Conservation (phyloP, 2,329 filamentous ascomycete genomes). For the Xylariaceae sp. region DNA sequence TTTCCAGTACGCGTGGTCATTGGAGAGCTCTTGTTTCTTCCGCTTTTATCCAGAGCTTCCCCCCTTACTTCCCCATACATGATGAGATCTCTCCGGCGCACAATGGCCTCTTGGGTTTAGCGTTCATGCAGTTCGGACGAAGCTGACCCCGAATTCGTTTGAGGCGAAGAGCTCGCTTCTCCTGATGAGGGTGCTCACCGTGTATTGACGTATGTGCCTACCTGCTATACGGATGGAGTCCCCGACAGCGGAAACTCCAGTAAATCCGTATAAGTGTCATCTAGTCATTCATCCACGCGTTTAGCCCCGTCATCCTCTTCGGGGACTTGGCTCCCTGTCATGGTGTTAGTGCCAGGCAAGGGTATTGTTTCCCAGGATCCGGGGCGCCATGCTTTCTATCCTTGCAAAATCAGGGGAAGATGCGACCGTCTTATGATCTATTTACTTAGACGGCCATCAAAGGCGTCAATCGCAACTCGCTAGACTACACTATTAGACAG, state of each 20-base stretch:
- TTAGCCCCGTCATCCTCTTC: no score
- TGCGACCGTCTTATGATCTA: constrained; percentile 3
- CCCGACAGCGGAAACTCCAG: no score
- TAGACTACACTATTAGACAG: background rate
- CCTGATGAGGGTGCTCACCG: no score
- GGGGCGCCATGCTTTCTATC: background rate
- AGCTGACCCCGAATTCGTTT: constrained; percentile 17
- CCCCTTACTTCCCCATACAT: background rate
- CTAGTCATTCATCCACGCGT: no score
- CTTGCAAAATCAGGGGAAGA: constrained; percentile 21
- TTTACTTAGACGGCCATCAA: background rate
- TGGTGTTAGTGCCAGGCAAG: background rate
- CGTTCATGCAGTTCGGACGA: constrained; percentile 14
- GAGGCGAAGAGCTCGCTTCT: constrained; percentile 6
- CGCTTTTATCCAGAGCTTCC: constrained; percentile 20
- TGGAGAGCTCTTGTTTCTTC: constrained; percentile 18
- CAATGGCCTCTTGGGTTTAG: constrained; percentile 3
- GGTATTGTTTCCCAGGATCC: constrained; percentile 6
- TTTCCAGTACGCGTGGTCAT: constrained; percentile 6
- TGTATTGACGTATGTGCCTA: no score
- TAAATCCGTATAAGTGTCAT: no score
- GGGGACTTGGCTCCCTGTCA: background rate
- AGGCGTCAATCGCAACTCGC: background rate
- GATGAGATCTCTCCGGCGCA: constrained; percentile 2
- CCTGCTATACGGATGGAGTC: no score